Evolutionary conservation across 345 rosid species (phyloP), one percentile per base, ranked within the genome.

Genomic region (Capsella bursapastoris): DNA sequence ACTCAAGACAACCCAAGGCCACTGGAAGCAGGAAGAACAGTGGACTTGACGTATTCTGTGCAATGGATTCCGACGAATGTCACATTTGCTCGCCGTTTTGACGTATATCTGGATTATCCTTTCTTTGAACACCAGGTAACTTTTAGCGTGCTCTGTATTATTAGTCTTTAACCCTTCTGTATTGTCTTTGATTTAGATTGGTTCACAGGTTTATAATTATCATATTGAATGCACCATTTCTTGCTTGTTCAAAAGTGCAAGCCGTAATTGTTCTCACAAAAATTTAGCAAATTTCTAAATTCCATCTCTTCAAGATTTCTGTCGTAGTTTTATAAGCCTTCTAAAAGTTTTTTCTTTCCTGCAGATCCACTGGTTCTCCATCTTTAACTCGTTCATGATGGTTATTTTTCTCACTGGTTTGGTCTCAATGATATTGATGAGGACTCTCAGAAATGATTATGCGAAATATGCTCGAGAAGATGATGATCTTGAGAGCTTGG

Each of bases 291-390:
- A 41, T 43, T 25, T 62, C 1, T 43, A 11, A n/a, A 2, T n/a
- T 28, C 14, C 38, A 10, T 70, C 47, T 71, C 62, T 70, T 78
- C 49, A 43, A 45, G 48, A 67, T 75, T 47, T 68, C 25, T 27
- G 52, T 4, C 53, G 34, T 31, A 37, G 32, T 64, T 55, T 14
- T 29, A 4, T 41, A 37, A 56, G 43, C 56, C 43, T 62, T 51
- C 13, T 74, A 49, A 73, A 16, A 43, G 34, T 41, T 69, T 57
- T 59, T 64, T 69, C 60, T 27, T 22, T 64, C 18, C 3, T 82
- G 81, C 93, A 92, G 98, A 90, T 92, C 78, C 98, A 92, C 68
- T 92, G 98, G 98, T 90, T 92, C 82, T 92, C 98, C 64, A 90
- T 92, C 79, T 92, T 92, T 84, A 92, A 92, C 82, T 92, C 98